Percentiles rank a stretch among this genome's conserved stretches.
Conservation (phyloP, 1,284 basidiomycete genomes). For the Cryptococcus depauperatus region DNA sequence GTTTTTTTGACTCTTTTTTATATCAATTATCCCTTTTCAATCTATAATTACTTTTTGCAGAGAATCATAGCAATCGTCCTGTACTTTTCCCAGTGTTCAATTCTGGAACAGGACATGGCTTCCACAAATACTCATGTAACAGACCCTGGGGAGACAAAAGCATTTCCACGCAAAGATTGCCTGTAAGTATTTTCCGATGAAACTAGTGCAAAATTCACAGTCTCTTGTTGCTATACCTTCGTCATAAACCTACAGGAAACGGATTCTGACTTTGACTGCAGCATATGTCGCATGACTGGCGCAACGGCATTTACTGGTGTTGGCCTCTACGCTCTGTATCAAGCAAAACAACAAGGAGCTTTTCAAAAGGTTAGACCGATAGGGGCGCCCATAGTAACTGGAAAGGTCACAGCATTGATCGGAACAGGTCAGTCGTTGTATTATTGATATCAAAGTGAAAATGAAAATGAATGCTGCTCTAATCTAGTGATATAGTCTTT, state of each 20-base stretch:
- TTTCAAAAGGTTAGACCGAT: slow-evolving; percentile 28
- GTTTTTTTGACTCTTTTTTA: too few relatives aligned
- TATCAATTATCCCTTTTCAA: too few relatives aligned
- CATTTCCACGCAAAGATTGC: slow-evolving; percentile 11
- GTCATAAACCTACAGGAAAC: neutral
- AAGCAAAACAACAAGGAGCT: slow-evolving; percentile 33
- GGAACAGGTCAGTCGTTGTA: slow-evolving; percentile 38
- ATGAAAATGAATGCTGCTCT: neutral
- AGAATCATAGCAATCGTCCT: too few relatives aligned
- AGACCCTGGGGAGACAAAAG: neutral
- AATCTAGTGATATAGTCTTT: slow-evolving; percentile 7
- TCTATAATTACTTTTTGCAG: too few relatives aligned
- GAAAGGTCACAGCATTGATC: slow-evolving; percentile 27
- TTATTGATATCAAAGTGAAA: neutral
- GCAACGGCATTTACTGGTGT: slow-evolving; percentile 35
- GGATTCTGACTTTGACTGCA: slow-evolving; percentile 8
- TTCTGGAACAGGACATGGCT: too few relatives aligned
- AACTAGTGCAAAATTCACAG: neutral
- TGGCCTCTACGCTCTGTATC: slow-evolving; percentile 37
- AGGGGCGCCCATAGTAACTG: slow-evolving; percentile 27
- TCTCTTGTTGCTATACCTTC: neutral
- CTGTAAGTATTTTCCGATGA: too few relatives aligned
- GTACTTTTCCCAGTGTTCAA: too few relatives aligned
- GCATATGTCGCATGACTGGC: slow-evolving; percentile 38
- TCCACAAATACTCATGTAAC: too few relatives aligned